Base-by-base conservation (phyloP, 306 rosid genomes). In the Vachellia pachyceras region DNA sequence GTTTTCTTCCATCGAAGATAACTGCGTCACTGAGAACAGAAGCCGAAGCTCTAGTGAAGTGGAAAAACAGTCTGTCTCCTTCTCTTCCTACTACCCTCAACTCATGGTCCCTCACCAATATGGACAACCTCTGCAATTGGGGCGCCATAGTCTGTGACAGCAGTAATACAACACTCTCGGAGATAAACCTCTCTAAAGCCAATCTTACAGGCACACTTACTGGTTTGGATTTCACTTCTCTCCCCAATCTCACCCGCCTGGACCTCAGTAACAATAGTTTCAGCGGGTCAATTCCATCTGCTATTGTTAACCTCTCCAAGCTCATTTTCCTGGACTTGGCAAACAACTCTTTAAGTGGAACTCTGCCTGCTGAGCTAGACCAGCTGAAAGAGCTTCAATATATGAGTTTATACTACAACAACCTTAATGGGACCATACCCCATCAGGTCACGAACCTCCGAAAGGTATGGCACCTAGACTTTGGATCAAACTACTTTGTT, bases 41-140 rank as follows among this genome's bases (percentile, higher is more conserved):
- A 84, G 98, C 94, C 47, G 81, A 85, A 73, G 86, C 92, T 69
- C 89, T 91, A 18, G 46, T 90, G 11, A 85, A 76, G 65, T 94
- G 98, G 98, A 94, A 86, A 68, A 79, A 77, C 77, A 85, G 47
- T 46, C 45, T 90, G 7, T 46, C 81, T 61, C 54, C 61, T 47
- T 72, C 91, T 77, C 72, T 77, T 57, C 82, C 87, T 83, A 9
- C 82, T 36, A 47, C 78, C 42, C 66, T 86, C 35, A 54, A 60
- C 40, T 89, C 92, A 66, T 89, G 97, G 96, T 93, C 96, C 4
- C 79, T 78, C 72, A 35, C 72, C 76, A 88, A 86, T 71, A 14
- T 69, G 39, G 42, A 49, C 86, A 79, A 78, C 63, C 85, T 91
- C 36, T 93, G 97, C 88, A 87, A 42, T 14, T 91, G 96, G 96